A percentile compares a stretch with the other conserved stretches of the same genome.
These are phyloP conservation scores for Penicillium sclerotigenum DNA, from an alignment of 2,329 filamentous ascomycete species.

Conservation along the genomic window DNA sequence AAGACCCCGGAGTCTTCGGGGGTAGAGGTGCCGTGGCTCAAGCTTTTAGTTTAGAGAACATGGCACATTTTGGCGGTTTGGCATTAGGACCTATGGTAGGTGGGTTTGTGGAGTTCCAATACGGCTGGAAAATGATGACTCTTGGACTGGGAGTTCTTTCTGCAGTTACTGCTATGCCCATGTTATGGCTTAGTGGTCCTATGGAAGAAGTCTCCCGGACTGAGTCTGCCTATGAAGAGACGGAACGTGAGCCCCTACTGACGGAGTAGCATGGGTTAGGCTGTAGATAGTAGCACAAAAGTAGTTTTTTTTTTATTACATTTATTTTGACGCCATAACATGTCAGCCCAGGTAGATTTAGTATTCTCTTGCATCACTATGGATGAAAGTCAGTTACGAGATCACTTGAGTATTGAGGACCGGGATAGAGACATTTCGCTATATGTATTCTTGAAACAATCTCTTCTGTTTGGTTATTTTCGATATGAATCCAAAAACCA, in stretches of 20 bases:
- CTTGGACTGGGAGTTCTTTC: conserved; percentile 25
- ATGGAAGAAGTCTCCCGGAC: neutral
- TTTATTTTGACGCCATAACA: neutral
- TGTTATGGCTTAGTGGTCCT: conserved; percentile 12
- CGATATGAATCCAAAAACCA: neutral
- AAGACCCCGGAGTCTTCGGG: conserved; percentile 66
- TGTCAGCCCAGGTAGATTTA: neutral
- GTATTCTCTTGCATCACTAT: neutral
- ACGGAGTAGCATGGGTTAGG: neutral
- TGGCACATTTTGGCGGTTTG: conserved; percentile 58
- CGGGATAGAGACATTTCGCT: neutral
- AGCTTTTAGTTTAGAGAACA: conserved; percentile 60
- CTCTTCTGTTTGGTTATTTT: neutral
- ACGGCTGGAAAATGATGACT: conserved; percentile 29
- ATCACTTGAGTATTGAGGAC: neutral
- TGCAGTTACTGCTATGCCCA: conserved; percentile 22
- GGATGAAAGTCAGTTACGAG: neutral
- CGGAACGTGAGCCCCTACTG: conserved; percentile 6
- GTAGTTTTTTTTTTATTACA: neutral
- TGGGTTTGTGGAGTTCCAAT: conserved; percentile 37
- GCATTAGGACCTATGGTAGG: conserved; percentile 57
- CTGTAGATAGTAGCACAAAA: neutral
- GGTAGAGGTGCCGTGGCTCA: conserved; percentile 55
- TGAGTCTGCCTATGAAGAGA: conserved; percentile 9
- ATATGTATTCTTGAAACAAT: neutral